Conservation (phyloP, 192 early-diverging fungal genomes). For the Gigaspora rosea region DNA sequence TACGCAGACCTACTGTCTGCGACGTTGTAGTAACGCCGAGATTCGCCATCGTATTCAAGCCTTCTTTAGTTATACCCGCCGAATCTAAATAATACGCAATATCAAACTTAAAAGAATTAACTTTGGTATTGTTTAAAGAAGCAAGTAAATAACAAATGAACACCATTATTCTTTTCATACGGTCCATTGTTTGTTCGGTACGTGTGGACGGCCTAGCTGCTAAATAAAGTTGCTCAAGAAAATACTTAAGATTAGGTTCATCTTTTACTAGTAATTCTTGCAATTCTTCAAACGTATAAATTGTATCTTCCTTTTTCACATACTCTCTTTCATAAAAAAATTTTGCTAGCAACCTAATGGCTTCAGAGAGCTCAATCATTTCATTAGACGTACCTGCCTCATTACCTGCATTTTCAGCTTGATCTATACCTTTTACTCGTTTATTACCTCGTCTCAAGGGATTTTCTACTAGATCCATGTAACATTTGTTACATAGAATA, state of each 20-base stretch:
- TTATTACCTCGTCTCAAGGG: no score
- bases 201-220: no score
- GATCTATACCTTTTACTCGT: no score
- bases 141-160: slow-evolving; percentile 23
- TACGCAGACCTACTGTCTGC: background rate
- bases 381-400: no score
- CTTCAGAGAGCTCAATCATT: slow-evolving; percentile 4
- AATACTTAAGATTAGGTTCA: background rate
- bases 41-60: slow-evolving; percentile 11
- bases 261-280: background rate
- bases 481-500: no score
- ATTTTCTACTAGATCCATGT: no score
- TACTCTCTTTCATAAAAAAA: slow-evolving; percentile 12
- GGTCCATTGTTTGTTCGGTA: background rate
- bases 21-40: background rate
- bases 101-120: slow-evolving; percentile 18
- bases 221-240: background rate
- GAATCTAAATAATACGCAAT: background rate
- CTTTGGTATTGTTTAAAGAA: slow-evolving; percentile 6
- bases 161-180: background rate
- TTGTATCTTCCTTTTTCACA: background rate
- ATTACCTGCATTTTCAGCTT: no score
- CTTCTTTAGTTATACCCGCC: background rate
- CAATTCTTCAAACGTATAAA: slow-evolving; percentile 3
- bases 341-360: background rate